Evolutionary conservation across 192 early-diverging fungal genomes (phyloP), one percentile per base, ranked within the genome.

Genomic region (Lobosporangium transversale): DNA sequence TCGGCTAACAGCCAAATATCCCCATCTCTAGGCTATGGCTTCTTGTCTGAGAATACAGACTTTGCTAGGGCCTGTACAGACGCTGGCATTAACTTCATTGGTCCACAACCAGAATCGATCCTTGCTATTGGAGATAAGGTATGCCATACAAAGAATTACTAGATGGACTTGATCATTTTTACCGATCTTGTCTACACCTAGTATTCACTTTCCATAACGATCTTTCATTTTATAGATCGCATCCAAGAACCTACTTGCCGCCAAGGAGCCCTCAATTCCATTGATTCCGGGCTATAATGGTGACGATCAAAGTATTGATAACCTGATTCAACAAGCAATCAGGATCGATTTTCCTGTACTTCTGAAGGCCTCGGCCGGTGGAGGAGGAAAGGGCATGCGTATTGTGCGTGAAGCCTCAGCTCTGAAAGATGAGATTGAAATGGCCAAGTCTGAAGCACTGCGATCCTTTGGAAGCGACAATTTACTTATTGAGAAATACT

Each of bases 211-310:
- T 23, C 29, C 20, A 15, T 10, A 31, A 9, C 14, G 30, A 2
- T 17, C 9, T 43, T 4, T 26, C 0, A 42, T 30, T 7, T 2
- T 17, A 30, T 55, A 82, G 82, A 85, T 84, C 58, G 76, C 76
- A 20, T 86, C 87, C 51, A 88, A 88, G 64, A 78, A 84, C 43
- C 73, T 87, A n/a, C 67, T 88, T 20, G 60, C 79, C n/a, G 75
- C 79, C 36, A 65, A 88, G 58, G 82, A 82, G 17, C 74, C 83
- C 14, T 73, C 81, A 2, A 86, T 91, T 10, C 86, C 88, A 2
- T 57, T 88, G 18, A 84, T 91, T 36, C 89, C 89, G 5, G 88
- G 89, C 27, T 91, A 90, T 68, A 86, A 91, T 59, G 89, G 87
- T 53, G 70, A 64, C 4, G 81, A 89, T 62, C 88, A 89, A 58